Conservation (phyloP, 75 land plant species). For the Cunninghamia lanceolata region DNA sequence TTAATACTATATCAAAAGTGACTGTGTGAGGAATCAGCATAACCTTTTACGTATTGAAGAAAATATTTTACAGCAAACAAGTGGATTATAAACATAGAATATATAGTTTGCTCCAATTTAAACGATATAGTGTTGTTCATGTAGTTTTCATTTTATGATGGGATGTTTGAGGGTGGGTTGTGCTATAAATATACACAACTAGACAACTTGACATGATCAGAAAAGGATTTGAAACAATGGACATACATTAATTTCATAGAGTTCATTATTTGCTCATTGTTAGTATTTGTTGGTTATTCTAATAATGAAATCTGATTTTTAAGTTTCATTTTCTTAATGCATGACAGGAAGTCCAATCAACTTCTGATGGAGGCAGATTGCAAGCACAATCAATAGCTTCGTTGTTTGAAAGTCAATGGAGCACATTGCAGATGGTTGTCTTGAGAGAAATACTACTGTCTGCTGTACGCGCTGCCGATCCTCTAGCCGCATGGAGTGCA, state of each 20-base stretch:
- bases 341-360: slow-evolving; percentile 36
- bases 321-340: background rate
- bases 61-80: background rate
- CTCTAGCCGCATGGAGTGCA: slow-evolving; percentile 98
- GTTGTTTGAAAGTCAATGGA: slow-evolving; percentile 87
- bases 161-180: background rate
- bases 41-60: background rate
- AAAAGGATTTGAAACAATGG: background rate
- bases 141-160: background rate
- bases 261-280: background rate
- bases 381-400: slow-evolving; percentile 50
- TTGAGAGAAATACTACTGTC: slow-evolving; percentile 84
- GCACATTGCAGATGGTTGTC: slow-evolving; percentile 95
- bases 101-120: background rate
- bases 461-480: slow-evolving; percentile 91
- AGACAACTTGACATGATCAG: background rate
- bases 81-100: background rate
- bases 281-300: background rate
- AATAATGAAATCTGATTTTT: slow-evolving; percentile 7
- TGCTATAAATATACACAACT: background rate
- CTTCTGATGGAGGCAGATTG: slow-evolving; percentile 44
- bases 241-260: background rate
- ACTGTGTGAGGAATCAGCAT: background rate
- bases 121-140: background rate
- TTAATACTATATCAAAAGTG: background rate